phyloP scores from a whole-genome alignment of 164 flowering plant genomes.

The Dillenia turbinata region DNA sequence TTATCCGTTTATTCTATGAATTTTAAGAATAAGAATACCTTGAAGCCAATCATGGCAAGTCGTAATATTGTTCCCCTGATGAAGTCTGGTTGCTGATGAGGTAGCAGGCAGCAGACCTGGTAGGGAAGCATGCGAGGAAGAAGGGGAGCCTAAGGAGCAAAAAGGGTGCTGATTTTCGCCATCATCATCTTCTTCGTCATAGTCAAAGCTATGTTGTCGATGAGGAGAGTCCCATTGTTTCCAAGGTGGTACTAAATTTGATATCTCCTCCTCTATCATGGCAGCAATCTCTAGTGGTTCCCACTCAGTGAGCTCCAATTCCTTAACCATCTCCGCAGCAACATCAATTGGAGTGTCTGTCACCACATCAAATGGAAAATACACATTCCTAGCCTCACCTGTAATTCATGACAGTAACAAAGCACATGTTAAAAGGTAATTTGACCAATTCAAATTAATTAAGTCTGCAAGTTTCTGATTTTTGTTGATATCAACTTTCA shows the following conservation, averaged over 20 bases:
- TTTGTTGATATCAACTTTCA: too few relatives aligned
- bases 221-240: constrained; percentile 21
- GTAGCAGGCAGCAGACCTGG: constrained; percentile 17
- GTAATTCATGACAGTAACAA: not conserved
- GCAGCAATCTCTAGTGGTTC: constrained; percentile 66
- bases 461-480: too few relatives aligned
- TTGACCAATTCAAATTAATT: too few relatives aligned
- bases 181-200: constrained; percentile 35
- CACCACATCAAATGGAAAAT: constrained; percentile 62
- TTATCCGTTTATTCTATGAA: not conserved
- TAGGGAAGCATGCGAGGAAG: constrained; percentile 57
- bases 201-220: constrained; percentile 36
- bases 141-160: constrained; percentile 32
- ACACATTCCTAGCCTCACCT: constrained; percentile 53
- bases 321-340: constrained; percentile 83
- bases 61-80: constrained; percentile 6
- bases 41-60: constrained; percentile 34
- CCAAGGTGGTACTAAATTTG: constrained; percentile 53
- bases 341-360: constrained; percentile 77
- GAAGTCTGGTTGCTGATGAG: constrained; percentile 9
- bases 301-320: constrained; percentile 63
- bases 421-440: not conserved
- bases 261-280: constrained; percentile 67
- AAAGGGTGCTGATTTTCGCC: constrained; percentile 35
- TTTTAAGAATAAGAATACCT: constrained; percentile 28